Conservation (phyloP, 2,329 filamentous ascomycete species). For the Sphaerulina musiva region DNA sequence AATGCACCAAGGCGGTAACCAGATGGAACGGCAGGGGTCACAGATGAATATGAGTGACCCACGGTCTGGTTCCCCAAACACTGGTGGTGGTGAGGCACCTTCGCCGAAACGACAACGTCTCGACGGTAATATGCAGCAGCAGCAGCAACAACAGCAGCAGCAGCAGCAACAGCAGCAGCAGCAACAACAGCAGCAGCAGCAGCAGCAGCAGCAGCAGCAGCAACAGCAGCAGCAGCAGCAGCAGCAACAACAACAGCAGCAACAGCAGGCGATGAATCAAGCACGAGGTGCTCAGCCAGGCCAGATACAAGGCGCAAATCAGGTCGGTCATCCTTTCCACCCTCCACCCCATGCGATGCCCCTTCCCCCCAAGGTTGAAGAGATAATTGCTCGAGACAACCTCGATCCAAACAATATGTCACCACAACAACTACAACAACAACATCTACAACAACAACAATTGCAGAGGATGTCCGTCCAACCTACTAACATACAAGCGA, state of each 20-base stretch:
- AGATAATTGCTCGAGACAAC: constrained; percentile 53
- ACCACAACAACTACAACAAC: constrained; percentile 21
- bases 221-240: constrained; percentile 44
- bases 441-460: constrained; percentile 49
- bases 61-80: constrained; percentile 65
- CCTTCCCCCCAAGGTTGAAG: constrained; percentile 22
- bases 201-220: no score
- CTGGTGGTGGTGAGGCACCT: constrained; percentile 63
- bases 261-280: constrained; percentile 31
- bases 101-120: constrained; percentile 87
- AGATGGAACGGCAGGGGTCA: constrained; percentile 83
- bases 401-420: constrained; percentile 70
- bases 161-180: no score
- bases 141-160: no score
- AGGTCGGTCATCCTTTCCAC: constrained; percentile 30
- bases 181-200: no score
- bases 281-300: constrained; percentile 28
- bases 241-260: constrained; percentile 4
- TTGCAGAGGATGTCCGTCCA: constrained; percentile 58
- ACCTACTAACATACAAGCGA: constrained; percentile 59
- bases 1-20: constrained; percentile 54
- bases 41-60: constrained; percentile 79
- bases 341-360: constrained; percentile 17
- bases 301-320: constrained; percentile 28
- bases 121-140: constrained; percentile 65